Conservation (phyloP, 768 basidiomycete species). For the Russula olivacea region DNA sequence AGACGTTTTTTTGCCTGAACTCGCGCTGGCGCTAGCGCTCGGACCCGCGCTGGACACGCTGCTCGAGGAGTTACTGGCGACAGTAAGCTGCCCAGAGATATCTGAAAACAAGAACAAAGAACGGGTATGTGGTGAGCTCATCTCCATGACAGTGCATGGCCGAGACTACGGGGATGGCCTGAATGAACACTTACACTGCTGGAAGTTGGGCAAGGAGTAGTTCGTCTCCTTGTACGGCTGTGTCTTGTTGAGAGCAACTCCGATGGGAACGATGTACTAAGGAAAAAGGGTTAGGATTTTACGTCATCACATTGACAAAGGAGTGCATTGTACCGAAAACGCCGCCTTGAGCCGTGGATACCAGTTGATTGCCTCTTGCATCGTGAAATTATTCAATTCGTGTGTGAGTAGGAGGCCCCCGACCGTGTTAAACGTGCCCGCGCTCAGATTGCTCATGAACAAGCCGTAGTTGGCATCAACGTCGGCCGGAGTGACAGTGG, state of each 20-base stretch:
- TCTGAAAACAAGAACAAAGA: background rate
- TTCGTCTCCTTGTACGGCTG: slow-evolving; percentile 48
- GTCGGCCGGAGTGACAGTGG: background rate
- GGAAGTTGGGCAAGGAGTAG: slow-evolving; percentile 40
- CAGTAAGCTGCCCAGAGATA: no score
- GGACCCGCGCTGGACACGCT: no score
- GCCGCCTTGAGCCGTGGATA: slow-evolving; percentile 41
- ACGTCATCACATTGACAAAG: background rate
- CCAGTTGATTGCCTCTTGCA: slow-evolving; percentile 51
- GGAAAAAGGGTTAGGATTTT: background rate
- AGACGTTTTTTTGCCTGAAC: background rate
- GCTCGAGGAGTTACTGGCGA: no score
- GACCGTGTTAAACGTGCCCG: slow-evolving; percentile 9
- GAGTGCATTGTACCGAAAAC: slow-evolving; percentile 37
- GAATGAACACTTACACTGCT: slow-evolving; percentile 38
- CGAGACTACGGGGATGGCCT: background rate
- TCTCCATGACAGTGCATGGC: background rate
- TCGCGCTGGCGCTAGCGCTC: background rate
- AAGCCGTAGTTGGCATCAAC: slow-evolving; percentile 12
- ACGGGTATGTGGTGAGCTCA: background rate
- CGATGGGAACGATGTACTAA: slow-evolving; percentile 46
- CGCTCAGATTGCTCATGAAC: slow-evolving; percentile 14
- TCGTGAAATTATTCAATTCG: slow-evolving; percentile 56
- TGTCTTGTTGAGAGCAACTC: slow-evolving; percentile 45
- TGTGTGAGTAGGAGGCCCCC: slow-evolving; percentile 54